phyloP scores from a whole-genome alignment of 2,329 filamentous ascomycete species.

The Neonectria magnoliae region DNA sequence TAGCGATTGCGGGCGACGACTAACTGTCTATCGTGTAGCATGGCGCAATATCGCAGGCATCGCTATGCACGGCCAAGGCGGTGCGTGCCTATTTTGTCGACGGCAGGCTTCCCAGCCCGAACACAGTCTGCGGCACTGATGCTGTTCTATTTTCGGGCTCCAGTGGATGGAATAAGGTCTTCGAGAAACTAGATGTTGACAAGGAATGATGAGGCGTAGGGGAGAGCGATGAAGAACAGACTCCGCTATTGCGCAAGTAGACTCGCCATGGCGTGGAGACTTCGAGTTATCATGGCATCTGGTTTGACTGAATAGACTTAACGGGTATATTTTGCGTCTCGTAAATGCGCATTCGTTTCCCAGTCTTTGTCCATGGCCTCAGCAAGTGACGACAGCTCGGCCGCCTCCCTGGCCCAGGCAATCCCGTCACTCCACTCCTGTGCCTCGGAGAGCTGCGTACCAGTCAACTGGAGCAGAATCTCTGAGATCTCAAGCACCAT shows the following conservation, averaged over 20 bases:
- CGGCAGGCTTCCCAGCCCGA: conserved; percentile 24
- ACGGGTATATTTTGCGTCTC: background rate
- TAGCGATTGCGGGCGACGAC: conserved; percentile 22
- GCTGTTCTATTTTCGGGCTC: conserved; percentile 17
- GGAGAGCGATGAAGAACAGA: no score
- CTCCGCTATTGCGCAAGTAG: background rate
- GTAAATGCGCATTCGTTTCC: background rate
- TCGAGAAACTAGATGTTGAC: background rate
- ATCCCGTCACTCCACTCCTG: conserved; percentile 35
- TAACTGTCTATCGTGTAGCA: conserved; percentile 15
- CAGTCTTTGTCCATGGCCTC: background rate
- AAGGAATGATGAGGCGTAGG: background rate
- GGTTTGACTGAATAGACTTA: background rate
- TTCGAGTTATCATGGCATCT: no score
- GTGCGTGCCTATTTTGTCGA: conserved; percentile 31
- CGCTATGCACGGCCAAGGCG: conserved; percentile 25
- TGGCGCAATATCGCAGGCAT: conserved; percentile 16
- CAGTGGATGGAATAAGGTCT: conserved; percentile 30
- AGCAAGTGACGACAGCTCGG: conserved; percentile 14
- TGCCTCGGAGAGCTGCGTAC: conserved; percentile 15
- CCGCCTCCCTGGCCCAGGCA: conserved; percentile 34
- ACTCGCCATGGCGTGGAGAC: background rate
- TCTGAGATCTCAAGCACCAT: conserved; percentile 38
- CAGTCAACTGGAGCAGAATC: background rate
- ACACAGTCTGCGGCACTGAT: conserved; percentile 29